These are phyloP conservation scores for Chalciporus sp. DNA, from an alignment of 1,284 basidiomycete genomes.

Conservation along the genomic window DNA sequence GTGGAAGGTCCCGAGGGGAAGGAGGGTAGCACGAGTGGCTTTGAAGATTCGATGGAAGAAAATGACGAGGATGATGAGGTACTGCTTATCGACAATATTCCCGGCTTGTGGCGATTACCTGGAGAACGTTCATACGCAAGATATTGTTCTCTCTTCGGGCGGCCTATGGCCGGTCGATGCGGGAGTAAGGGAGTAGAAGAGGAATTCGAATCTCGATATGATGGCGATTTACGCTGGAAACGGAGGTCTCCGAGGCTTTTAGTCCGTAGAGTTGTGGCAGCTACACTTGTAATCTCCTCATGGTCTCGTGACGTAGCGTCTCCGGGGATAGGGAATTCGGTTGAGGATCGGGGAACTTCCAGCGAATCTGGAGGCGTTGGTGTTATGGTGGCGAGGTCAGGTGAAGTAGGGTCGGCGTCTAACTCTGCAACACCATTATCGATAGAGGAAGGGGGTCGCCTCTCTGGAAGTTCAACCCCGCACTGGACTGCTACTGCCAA, in stretches of 20 bases:
- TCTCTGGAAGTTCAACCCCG: conserved; percentile 74
- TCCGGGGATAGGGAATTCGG: conserved; percentile 15
- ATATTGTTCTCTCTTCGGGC: conserved; percentile 38
- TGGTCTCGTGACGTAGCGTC: conserved; percentile 17
- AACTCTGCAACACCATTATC: conserved; percentile 37
- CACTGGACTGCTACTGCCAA: conserved; percentile 76
- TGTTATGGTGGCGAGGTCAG: conserved; percentile 15
- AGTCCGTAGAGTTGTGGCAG: conserved; percentile 44
- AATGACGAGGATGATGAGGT: conserved; percentile 64
- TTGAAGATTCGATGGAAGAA: conserved; percentile 47
- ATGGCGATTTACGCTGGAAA: conserved; percentile 32
- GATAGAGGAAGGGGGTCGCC: conserved; percentile 42
- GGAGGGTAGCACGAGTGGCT: conserved; percentile 47
- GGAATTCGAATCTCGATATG: conserved; percentile 35
- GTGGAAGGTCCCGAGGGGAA: conserved; percentile 74
- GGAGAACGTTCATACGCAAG: conserved; percentile 32
- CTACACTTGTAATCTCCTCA: conserved; percentile 25
- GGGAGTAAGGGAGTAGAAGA: conserved; percentile 38
- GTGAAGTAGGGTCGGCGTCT: conserved; percentile 16
- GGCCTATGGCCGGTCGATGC: conserved; percentile 28
- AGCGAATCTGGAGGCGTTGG: conserved; percentile 14
- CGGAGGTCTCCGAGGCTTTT: conserved; percentile 60
- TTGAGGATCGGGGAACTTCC: conserved; percentile 11
- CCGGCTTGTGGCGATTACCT: conserved; percentile 44
- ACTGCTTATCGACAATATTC: conserved; percentile 61